phyloP scores from a whole-genome alignment of 164 flowering plant species.

The Cinnamomum chago region DNA sequence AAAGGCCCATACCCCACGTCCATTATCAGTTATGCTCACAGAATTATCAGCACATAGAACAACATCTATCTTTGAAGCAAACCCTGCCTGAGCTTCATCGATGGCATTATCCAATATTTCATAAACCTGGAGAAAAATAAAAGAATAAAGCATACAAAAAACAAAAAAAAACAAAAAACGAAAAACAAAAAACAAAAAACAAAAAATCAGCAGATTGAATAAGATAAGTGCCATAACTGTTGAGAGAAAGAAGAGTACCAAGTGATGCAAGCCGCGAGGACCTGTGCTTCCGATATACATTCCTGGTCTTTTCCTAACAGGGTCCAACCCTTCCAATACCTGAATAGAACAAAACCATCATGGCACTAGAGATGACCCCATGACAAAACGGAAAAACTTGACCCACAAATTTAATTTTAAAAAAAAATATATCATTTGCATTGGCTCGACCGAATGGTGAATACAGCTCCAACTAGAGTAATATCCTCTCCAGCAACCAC shows the following conservation, averaged over 20 bases:
- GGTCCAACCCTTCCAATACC: slow-evolving; percentile 96
- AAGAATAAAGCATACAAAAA: not conserved
- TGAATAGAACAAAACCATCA: slow-evolving; percentile 21
- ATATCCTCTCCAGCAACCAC: no score
- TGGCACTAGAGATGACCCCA: not conserved
- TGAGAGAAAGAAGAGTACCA: slow-evolving; percentile 43
- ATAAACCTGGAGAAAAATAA: slow-evolving; percentile 57
- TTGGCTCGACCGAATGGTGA: no score
- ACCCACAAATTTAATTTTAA: not conserved
- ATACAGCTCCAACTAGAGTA: no score
- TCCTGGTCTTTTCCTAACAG: slow-evolving; percentile 95
- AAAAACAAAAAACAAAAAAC: no score
- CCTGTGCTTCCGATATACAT: slow-evolving; percentile 99
- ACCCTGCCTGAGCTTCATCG: slow-evolving; percentile 98
- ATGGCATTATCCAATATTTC: slow-evolving; percentile 96
- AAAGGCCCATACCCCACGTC: slow-evolving; percentile 77
- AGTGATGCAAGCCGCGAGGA: slow-evolving; percentile 91
- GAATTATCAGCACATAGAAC: slow-evolving; percentile 69
- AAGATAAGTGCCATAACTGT: not conserved
- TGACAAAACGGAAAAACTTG: not conserved
- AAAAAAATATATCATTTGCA: no score
- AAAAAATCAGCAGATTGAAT: not conserved
- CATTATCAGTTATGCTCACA: slow-evolving; percentile 91
- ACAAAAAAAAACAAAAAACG: no score
- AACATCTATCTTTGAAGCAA: slow-evolving; percentile 72